Conservation (phyloP, 805 yeast genomes). For the Candida sakaeoensis region DNA sequence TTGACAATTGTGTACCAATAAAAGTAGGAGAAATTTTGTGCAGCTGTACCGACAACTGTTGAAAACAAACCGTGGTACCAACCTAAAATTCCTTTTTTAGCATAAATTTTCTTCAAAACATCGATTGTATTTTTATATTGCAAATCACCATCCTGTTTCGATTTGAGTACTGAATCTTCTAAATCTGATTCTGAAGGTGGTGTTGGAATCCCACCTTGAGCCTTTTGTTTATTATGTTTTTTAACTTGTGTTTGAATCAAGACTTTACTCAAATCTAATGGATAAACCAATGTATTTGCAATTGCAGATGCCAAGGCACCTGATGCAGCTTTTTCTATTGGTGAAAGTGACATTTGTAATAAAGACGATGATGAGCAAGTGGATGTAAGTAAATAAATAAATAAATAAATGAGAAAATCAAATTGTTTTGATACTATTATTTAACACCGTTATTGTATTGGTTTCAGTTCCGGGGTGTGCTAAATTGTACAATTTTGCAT, state of each 20-base stretch:
- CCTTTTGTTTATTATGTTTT: constrained; percentile 12
- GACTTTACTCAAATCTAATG: constrained; percentile 75
- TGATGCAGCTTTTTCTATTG: constrained; percentile 74
- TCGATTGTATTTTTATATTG: constrained; percentile 58
- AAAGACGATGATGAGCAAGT: too few relatives aligned
- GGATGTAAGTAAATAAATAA: neutral
- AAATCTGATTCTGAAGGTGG: constrained; percentile 14
- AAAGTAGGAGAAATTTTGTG: constrained; percentile 78
- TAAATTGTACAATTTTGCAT: too few relatives aligned
- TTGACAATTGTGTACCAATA: constrained; percentile 82
- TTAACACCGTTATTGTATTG: too few relatives aligned
- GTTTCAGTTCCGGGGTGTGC: too few relatives aligned
- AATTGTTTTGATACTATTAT: too few relatives aligned
- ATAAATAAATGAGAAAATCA: neutral
- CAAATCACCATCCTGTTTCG: constrained; percentile 15
- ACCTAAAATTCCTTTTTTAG: constrained; percentile 59
- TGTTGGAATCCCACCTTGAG: constrained; percentile 4
- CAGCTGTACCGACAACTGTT: constrained; percentile 65
- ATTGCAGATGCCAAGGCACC: constrained; percentile 80
- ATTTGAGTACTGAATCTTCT: constrained; percentile 18
- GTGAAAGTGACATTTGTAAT: constrained; percentile 60
- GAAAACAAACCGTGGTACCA: constrained; percentile 72
- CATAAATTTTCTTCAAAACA: constrained; percentile 56
- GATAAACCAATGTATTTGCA: constrained; percentile 78
- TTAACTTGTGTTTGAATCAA: constrained; percentile 68